These are phyloP conservation scores for Fusarium vanettenii DNA, from an alignment of 2,329 filamentous ascomycete genomes.

Conservation along the genomic window DNA sequence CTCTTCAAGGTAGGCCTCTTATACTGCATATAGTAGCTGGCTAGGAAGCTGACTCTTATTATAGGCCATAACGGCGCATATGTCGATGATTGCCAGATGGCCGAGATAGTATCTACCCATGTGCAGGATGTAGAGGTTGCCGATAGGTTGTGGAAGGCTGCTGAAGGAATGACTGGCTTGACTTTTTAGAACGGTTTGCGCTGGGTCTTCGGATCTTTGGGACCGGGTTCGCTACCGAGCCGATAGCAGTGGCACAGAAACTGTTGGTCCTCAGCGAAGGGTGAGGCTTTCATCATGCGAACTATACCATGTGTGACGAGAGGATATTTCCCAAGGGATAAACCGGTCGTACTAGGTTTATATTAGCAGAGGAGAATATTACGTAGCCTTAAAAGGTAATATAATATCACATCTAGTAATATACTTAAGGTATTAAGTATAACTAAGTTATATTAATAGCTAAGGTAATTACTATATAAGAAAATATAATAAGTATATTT, in stretches of 20 bases:
- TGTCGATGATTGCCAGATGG: neutral
- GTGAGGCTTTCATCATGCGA: neutral
- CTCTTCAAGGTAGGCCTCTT: neutral
- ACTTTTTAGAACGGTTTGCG: neutral
- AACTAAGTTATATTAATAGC: no score
- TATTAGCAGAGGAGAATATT: no score
- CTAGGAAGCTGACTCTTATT: neutral
- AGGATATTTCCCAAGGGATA: no score
- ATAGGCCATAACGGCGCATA: neutral
- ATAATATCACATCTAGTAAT: no score
- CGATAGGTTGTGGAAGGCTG: neutral
- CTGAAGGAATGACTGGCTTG: neutral
- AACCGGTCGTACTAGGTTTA: no score
- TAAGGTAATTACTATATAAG: no score
- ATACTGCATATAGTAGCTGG: accelerated
- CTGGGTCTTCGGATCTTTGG: neutral
- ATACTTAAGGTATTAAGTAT: no score
- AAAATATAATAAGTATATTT: no score
- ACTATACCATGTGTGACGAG: no score
- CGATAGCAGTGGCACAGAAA: neutral
- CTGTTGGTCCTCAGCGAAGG: neutral
- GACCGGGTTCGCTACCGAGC: neutral
- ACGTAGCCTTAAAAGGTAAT: no score
- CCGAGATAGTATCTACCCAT: neutral
- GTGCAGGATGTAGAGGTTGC: neutral